Evolutionary conservation across 2,329 filamentous ascomycete genomes (phyloP).

Genomic region (Pseudofabraea citricarpa): DNA sequence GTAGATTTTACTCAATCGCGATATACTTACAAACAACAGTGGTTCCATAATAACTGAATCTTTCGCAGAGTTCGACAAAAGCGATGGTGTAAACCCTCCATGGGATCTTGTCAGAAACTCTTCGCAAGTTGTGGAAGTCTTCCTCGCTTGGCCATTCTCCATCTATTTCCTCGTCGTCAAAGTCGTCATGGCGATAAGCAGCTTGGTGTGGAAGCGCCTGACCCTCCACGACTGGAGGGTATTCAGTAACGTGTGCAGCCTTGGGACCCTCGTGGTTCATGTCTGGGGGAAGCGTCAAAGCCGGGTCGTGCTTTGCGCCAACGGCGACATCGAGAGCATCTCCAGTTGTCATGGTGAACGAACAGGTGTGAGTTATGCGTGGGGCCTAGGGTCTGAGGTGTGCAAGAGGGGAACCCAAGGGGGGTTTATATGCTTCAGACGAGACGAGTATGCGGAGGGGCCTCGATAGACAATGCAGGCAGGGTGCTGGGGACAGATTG

Average conservation of each 20-base stretch:
- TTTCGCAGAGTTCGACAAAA: conserved; percentile 60
- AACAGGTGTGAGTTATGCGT: neutral
- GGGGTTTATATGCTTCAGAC: neutral
- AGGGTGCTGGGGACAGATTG: neutral
- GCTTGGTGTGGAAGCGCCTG: neutral
- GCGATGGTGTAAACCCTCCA: conserved; percentile 42
- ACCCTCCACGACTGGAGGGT: conserved; percentile 41
- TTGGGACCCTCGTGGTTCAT: conserved; percentile 16
- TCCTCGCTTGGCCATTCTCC: conserved; percentile 17
- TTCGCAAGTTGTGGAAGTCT: conserved; percentile 19
- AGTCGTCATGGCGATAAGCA: no score
- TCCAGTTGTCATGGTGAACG: conserved; percentile 8
- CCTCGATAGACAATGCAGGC: neutral
- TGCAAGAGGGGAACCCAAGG: neutral
- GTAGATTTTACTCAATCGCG: neutral
- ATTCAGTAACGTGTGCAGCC: conserved; percentile 2
- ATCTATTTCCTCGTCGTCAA: neutral
- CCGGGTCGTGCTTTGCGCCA: conserved; percentile 17
- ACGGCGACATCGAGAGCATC: conserved; percentile 17
- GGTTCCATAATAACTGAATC: conserved; percentile 62
- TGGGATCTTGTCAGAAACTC: conserved; percentile 21
- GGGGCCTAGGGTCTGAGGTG: neutral
- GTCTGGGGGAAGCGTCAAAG: conserved; percentile 15
- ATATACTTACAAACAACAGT: conserved; percentile 51
- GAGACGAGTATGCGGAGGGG: neutral